A percentile compares a stretch with the other conserved stretches of the same genome.
These are phyloP conservation scores for Cryptococcus maquisensis DNA, from an alignment of 1,284 basidiomycete species.

Conservation along the genomic window DNA sequence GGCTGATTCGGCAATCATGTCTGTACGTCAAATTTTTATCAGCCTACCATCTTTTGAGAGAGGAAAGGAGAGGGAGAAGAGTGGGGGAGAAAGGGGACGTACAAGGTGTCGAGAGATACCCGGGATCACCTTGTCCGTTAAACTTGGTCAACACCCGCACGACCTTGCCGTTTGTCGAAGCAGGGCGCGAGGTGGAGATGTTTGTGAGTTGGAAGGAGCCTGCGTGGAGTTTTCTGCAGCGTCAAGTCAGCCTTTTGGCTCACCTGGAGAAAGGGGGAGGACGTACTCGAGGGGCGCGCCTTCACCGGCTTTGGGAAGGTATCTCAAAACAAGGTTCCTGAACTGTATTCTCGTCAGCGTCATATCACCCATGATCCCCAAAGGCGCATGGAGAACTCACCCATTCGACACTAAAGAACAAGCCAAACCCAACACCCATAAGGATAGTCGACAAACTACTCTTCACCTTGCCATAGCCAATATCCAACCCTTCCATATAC, in stretches of 20 bases:
- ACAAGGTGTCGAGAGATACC: conserved; percentile 67
- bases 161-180: conserved; percentile 28
- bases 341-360: conserved; percentile 56
- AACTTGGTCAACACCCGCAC: conserved; percentile 60
- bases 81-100: conserved; percentile 11
- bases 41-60: no score
- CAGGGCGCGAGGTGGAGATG: conserved; percentile 51
- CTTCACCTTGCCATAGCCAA: conserved; percentile 10
- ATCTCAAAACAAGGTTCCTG: conserved; percentile 47
- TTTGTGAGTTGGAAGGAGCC: conserved; percentile 61
- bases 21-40: conserved; percentile 50
- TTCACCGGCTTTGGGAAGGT: conserved; percentile 57
- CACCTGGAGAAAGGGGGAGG: neutral
- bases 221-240: conserved; percentile 55
- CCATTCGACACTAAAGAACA: conserved; percentile 12
- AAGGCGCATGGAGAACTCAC: conserved; percentile 8
- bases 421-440: conserved; percentile 13
- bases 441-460: conserved; percentile 15
- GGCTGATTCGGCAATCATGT: conserved; percentile 70
- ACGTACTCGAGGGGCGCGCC: conserved; percentile 62
- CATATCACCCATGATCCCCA: no score
- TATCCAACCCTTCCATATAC: conserved; percentile 65
- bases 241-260: conserved; percentile 1
- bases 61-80: neutral
- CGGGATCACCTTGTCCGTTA: conserved; percentile 70